phyloP scores from a whole-genome alignment of 345 rosid species.

The Eucalyptus globulus region DNA sequence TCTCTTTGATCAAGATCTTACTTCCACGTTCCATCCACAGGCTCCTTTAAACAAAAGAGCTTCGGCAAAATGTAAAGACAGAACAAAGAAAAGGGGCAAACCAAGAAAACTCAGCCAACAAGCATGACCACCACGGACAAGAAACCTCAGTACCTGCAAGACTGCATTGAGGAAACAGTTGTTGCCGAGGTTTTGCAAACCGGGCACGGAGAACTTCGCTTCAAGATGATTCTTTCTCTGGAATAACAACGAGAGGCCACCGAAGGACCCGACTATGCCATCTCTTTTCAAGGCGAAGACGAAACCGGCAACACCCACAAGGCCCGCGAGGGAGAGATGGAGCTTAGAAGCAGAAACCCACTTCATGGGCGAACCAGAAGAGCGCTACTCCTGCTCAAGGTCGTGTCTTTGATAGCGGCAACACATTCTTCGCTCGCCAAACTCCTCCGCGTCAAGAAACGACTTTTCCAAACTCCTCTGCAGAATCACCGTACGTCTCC shows the following conservation, averaged over 20 bases:
- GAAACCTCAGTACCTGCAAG: conserved; percentile 46
- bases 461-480: background rate
- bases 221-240: background rate
- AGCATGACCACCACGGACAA: background rate
- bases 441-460: background rate
- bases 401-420: background rate
- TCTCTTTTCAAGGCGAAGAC: conserved; percentile 29
- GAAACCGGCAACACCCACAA: conserved; percentile 47
- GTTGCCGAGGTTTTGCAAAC: conserved; percentile 70
- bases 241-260: conserved; percentile 8
- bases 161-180: conserved; percentile 83
- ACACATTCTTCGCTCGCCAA: background rate
- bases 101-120: background rate
- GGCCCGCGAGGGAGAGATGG: conserved; percentile 29
- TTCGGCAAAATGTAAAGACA: background rate
- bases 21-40: background rate
- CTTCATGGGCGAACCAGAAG: background rate
- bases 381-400: background rate
- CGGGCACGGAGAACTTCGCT: conserved; percentile 42
- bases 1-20: background rate
- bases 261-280: conserved; percentile 12
- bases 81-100: background rate
- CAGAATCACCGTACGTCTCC: background rate
- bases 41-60: background rate
- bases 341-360: conserved; percentile 32